These are phyloP conservation scores for Paradendryphiella salina DNA, from an alignment of 2,329 filamentous ascomycete species.

Conservation along the genomic window DNA sequence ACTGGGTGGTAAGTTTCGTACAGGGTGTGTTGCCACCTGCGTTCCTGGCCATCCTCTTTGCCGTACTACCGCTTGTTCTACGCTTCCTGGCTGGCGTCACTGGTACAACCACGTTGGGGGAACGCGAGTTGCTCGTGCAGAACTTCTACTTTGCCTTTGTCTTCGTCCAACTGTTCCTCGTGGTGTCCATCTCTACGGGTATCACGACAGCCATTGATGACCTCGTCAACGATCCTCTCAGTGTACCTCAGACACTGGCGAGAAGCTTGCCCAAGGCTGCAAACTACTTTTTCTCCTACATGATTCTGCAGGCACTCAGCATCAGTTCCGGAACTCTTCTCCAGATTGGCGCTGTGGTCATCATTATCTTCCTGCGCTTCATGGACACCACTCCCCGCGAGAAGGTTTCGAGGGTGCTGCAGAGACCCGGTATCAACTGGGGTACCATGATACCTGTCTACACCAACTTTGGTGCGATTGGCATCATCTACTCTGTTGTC, in stretches of 20 bases:
- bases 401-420: conserved; percentile 86
- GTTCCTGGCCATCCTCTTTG: conserved; percentile 74
- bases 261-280: conserved; percentile 79
- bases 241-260: conserved; percentile 72
- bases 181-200: conserved; percentile 83
- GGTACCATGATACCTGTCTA: conserved; percentile 94
- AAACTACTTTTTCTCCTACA: conserved; percentile 99
- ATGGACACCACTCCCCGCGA: conserved; percentile 78
- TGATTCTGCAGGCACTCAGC: conserved; percentile 90
- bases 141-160: conserved; percentile 91
- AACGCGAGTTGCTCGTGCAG: conserved; percentile 81
- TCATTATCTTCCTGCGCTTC: conserved; percentile 78
- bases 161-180: conserved; percentile 91
- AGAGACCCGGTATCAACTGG: conserved; percentile 78
- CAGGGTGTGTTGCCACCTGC: conserved; percentile 85
- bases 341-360: conserved; percentile 75
- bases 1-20: conserved; percentile 66
- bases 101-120: conserved; percentile 80
- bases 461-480: conserved; percentile 94
- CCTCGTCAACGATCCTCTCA: conserved; percentile 67
- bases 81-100: conserved; percentile 71
- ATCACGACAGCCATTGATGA: conserved; percentile 66
- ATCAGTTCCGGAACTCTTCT: conserved; percentile 87
- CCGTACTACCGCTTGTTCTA: conserved; percentile 80
- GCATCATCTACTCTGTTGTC: conserved; percentile 83